A percentile compares a stretch with the other conserved stretches of the same genome.
These are phyloP conservation scores for Saccharum hybrid DNA, from an alignment of 202 grass and related monocot genomes.

Conservation along the genomic window DNA sequence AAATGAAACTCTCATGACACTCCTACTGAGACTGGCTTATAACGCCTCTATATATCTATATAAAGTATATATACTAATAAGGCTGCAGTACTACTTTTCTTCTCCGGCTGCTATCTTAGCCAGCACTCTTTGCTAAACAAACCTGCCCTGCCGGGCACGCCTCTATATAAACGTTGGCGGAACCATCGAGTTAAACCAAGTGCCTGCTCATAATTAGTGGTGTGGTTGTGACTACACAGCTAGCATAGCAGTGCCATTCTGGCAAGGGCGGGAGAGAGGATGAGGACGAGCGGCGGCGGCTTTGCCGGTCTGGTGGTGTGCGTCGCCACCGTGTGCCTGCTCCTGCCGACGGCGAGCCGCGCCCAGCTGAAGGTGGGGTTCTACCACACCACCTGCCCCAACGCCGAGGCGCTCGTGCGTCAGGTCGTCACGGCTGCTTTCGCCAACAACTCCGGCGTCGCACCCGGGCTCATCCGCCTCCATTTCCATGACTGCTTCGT, in stretches of 20 bases:
- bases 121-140: too few relatives aligned
- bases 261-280: background rate
- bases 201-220: background rate
- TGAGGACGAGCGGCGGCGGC: background rate
- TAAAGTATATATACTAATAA: background rate
- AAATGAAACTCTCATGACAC: too few relatives aligned
- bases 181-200: background rate
- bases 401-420: conserved; percentile 64
- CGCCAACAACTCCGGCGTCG: conserved; percentile 67
- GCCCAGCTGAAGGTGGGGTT: conserved; percentile 68
- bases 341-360: conserved; percentile 34
- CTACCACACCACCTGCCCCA: conserved; percentile 67
- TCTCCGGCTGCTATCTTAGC: background rate
- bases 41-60: background rate
- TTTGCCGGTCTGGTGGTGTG: background rate
- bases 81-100: too few relatives aligned
- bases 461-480: conserved; percentile 66
- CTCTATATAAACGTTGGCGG: too few relatives aligned
- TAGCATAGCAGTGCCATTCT: background rate
- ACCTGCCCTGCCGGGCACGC: too few relatives aligned
- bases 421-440: conserved; percentile 62
- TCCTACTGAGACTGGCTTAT: too few relatives aligned
- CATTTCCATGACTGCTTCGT: conserved; percentile 86
- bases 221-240: too few relatives aligned
- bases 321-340: conserved; percentile 33